Percentiles rank a stretch among this genome's conserved stretches.
Evolutionary conservation across 495 filamentous ascomycete genomes (phyloP).

Genomic region (Diplogelasinospora grovesii): DNA sequence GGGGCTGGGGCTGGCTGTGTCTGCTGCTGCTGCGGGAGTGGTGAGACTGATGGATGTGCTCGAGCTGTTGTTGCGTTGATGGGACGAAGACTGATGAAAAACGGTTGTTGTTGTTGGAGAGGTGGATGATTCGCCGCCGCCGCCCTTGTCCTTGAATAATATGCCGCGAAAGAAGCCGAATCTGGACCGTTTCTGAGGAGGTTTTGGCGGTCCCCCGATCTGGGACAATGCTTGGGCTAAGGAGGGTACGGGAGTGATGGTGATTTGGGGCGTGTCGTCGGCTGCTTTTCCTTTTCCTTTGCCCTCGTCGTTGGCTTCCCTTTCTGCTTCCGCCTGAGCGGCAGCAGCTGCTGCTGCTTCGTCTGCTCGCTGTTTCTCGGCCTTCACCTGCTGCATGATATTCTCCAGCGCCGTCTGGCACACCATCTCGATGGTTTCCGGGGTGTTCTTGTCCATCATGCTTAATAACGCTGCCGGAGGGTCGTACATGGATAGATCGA

Average conservation of each 20-base stretch:
- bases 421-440: slow-evolving; percentile 23
- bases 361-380: slow-evolving; percentile 17
- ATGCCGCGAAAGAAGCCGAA: too few relatives aligned
- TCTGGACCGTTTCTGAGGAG: slow-evolving; percentile 1
- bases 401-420: slow-evolving; percentile 26
- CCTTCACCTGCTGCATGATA: slow-evolving; percentile 24
- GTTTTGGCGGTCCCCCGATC: too few relatives aligned
- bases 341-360: slow-evolving; percentile 5
- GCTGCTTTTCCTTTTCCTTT: slow-evolving; percentile 7
- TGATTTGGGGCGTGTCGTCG: not conserved
- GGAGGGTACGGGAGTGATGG: too few relatives aligned
- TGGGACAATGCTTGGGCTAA: too few relatives aligned
- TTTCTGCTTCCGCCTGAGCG: slow-evolving; percentile 8
- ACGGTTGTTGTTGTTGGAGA: too few relatives aligned
- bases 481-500: slow-evolving; percentile 30
- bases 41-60: not conserved
- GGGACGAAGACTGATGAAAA: too few relatives aligned
- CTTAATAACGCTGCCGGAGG: too few relatives aligned
- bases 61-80: slow-evolving; percentile 8
- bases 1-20: not conserved
- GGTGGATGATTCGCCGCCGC: too few relatives aligned
- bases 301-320: not conserved
- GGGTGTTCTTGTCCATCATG: too few relatives aligned
- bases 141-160: too few relatives aligned
- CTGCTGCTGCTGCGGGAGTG: not conserved